Percentiles rank a stretch among this genome's conserved stretches.
phyloP scores from a whole-genome alignment of 2,329 filamentous ascomycete genomes.

The Fusarium haematococcum region DNA sequence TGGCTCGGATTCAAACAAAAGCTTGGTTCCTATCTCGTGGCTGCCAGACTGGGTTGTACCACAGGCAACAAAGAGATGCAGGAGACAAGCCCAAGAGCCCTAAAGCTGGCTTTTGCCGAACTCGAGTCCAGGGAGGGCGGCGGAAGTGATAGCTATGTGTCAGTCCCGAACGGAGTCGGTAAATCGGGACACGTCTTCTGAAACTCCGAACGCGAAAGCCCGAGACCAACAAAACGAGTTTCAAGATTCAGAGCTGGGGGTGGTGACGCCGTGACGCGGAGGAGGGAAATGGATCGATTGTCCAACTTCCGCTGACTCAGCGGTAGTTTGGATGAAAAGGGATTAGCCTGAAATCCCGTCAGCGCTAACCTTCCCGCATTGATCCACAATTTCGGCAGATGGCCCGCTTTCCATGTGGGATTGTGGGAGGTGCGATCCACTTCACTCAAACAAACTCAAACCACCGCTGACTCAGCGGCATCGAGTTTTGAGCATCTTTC shows the following conservation, averaged over 20 bases:
- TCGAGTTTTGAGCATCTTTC: neutral
- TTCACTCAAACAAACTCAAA: neutral
- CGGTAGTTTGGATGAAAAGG: neutral
- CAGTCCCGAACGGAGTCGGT: neutral
- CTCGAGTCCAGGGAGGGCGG: neutral
- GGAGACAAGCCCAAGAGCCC: neutral
- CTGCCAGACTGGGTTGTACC: slow-evolving; percentile 1
- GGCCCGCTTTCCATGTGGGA: slow-evolving; percentile 1
- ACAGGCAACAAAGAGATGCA: neutral
- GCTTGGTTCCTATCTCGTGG: neutral
- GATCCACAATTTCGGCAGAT: neutral
- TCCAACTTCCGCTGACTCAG: slow-evolving; percentile 31
- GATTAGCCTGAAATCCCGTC: neutral
- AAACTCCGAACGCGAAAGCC: slow-evolving; percentile 14
- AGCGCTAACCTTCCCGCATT: slow-evolving; percentile 1
- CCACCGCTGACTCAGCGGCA: slow-evolving; percentile 7
- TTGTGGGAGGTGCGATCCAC: neutral
- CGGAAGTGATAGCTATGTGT: slow-evolving; percentile 1
- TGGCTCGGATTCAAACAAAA: neutral
- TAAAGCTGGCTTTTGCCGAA: neutral
- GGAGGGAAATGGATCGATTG: neutral
- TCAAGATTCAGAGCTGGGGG: neutral
- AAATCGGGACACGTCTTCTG: neutral
- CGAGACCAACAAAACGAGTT: slow-evolving; percentile 16
- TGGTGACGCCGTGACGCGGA: neutral